A percentile compares a stretch with the other conserved stretches of the same genome.
Conservation (phyloP, 1,139 yeast species). For the Suhomyces kunorum region DNA sequence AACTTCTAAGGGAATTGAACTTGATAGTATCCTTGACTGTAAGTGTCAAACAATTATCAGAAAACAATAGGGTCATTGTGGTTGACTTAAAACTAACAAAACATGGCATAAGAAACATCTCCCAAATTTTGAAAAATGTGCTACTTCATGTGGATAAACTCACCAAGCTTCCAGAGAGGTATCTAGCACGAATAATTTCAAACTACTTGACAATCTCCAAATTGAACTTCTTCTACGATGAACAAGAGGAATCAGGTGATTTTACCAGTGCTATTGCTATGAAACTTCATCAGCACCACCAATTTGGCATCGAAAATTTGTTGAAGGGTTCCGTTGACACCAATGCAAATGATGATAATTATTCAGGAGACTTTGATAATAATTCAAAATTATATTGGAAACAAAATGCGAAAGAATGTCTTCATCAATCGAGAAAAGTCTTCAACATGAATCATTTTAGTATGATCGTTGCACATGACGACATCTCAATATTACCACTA, state of each 20-base stretch:
- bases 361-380: slow-evolving; percentile 21
- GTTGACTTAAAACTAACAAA: slow-evolving; percentile 50
- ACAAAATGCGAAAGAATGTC: slow-evolving; percentile 33
- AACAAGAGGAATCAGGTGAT: slow-evolving; percentile 40
- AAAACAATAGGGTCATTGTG: slow-evolving; percentile 34
- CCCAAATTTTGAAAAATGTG: slow-evolving; percentile 29
- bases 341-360: slow-evolving; percentile 21
- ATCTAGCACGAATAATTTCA: slow-evolving; percentile 30
- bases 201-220: slow-evolving; percentile 49
- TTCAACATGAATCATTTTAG: slow-evolving; percentile 31
- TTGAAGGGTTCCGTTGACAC: slow-evolving; percentile 38
- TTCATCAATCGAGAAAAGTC: slow-evolving; percentile 25
- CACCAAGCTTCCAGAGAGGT: background rate
- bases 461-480: slow-evolving; percentile 16
- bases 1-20: slow-evolving; percentile 26
- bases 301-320: slow-evolving; percentile 36
- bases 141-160: slow-evolving; percentile 26
- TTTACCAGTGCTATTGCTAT: slow-evolving; percentile 45
- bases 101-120: slow-evolving; percentile 34
- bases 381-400: slow-evolving; percentile 41
- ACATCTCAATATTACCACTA: background rate
- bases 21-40: slow-evolving; percentile 39
- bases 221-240: slow-evolving; percentile 44
- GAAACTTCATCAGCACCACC: slow-evolving; percentile 28
- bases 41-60: slow-evolving; percentile 39